Base-by-base conservation (phyloP, 148 eudicot genomes). In the Mesembryanthemum crystallinum region DNA sequence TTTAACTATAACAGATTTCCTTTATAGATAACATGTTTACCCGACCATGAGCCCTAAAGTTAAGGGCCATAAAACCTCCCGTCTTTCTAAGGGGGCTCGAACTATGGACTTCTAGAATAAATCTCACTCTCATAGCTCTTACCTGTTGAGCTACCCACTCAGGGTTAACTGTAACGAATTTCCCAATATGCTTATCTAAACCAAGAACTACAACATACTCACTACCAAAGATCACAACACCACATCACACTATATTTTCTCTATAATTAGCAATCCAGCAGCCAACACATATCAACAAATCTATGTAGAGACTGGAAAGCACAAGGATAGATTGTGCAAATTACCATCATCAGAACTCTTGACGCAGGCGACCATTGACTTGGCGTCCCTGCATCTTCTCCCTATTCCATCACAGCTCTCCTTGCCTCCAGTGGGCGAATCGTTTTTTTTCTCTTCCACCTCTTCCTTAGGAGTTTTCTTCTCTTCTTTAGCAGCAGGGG, bases 301-400 rank as follows among this genome's bases (percentile, higher is more conserved):
- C 35, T 11, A 35, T 35, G 4, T 2, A 35, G 39, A n/a, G 6
- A 14, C 29, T 17, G 23, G 30, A 73, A 47, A 24, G 30, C 24
- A 82, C 14, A 73, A 39, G 58, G 57, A 30, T 37, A 43, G 49
- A 30, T 29, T 23, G 70, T 68, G n/a, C 83, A 55, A n/a, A 57
- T 79, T 79, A 85, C 91, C 87, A 75, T 52, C 55, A 39, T 83
- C 82, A 30, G 73, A 69, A 71, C 79, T 69, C 77, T 82, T 74
- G 67, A 86, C 64, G 79, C 94, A 90, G 72, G 89, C 94, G 65
- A 74, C 49, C 87, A 90, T 72, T 25, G 65, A 78, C 78, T 73
- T 79, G 58, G 47, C 17, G 54, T 78, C 83, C 60, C 64, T 54
- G 82, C 94, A 90, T 37, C 71, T 80, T 55, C 28, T 62, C 54